Conservation (phyloP, 2,329 filamentous ascomycete genomes). For the Diplodia corticola region DNA sequence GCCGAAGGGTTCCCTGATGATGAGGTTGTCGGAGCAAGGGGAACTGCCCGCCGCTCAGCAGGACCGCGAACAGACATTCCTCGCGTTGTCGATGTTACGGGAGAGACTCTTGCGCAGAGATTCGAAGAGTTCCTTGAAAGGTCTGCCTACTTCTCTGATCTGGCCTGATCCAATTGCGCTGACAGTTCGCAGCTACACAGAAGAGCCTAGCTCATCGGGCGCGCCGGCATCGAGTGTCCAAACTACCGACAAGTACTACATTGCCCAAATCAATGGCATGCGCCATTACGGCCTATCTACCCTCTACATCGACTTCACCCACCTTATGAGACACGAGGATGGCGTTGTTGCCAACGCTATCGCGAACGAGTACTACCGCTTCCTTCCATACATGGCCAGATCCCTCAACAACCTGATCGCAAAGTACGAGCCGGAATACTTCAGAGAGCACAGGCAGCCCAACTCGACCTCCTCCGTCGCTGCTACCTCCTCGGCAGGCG, state of each 20-base stretch:
- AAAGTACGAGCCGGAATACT: conserved; percentile 93
- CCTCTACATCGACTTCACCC: conserved; percentile 83
- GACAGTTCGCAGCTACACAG: conserved; percentile 56
- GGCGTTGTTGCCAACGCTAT: conserved; percentile 83
- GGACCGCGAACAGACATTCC: conserved; percentile 61
- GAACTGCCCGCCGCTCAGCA: conserved; percentile 48
- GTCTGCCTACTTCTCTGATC: conserved; percentile 47
- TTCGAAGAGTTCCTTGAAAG: conserved; percentile 80
- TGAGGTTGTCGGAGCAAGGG: conserved; percentile 58
- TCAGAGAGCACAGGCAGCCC: conserved; percentile 85
- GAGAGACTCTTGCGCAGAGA: conserved; percentile 70
- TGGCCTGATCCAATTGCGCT: conserved; percentile 1
- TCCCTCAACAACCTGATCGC: conserved; percentile 90
- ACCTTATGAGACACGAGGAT: conserved; percentile 74
- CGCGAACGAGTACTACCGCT: conserved; percentile 89
- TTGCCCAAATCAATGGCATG: conserved; percentile 80
- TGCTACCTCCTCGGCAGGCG: conserved; percentile 60
- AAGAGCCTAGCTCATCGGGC: conserved; percentile 65
- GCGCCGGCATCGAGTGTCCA: conserved; percentile 68
- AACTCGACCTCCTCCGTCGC: conserved; percentile 71
- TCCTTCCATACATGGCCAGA: conserved; percentile 85
- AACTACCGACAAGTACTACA: conserved; percentile 79
- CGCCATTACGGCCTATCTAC: conserved; percentile 74
- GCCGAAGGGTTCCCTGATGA: conserved; percentile 62
- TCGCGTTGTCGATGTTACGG: conserved; percentile 73